phyloP scores from a whole-genome alignment of 2,329 filamentous ascomycete genomes.

The Ceratocystiopsis minuta region DNA sequence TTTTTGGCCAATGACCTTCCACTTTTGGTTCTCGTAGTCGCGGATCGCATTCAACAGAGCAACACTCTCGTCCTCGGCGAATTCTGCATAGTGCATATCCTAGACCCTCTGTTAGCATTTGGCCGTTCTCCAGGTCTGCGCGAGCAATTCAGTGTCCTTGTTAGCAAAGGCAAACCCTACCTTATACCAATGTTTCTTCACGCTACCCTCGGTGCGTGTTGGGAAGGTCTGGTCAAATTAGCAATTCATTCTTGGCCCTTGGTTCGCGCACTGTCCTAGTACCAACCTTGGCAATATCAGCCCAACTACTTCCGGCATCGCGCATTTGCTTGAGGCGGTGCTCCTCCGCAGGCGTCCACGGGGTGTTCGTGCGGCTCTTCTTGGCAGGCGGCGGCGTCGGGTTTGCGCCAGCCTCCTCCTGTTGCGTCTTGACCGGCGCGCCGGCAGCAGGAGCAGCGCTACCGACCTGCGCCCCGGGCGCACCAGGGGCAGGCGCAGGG shows the following conservation, averaged over 20 bases:
- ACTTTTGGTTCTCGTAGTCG: slow-evolving; percentile 96
- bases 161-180: slow-evolving; percentile 25
- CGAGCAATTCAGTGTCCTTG: not conserved
- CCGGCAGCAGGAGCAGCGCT: too few species aligned
- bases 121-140: not conserved
- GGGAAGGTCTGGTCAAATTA: slow-evolving; percentile 55
- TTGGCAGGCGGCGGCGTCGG: slow-evolving; percentile 45
- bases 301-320: slow-evolving; percentile 87
- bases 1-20: slow-evolving; percentile 93
- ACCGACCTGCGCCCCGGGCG: too few species aligned
- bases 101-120: slow-evolving; percentile 17
- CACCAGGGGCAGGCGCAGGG: too few species aligned
- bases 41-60: slow-evolving; percentile 86
- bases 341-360: slow-evolving; percentile 92
- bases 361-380: slow-evolving; percentile 95
- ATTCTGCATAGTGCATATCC: slow-evolving; percentile 99
- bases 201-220: slow-evolving; percentile 81
- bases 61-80: slow-evolving; percentile 83
- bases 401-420: slow-evolving; percentile 17
- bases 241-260: not conserved
- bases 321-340: slow-evolving; percentile 84
- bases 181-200: slow-evolving; percentile 99
- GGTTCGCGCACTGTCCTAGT: too few species aligned
- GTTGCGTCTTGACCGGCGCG: slow-evolving; percentile 6
- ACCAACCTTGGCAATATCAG: slow-evolving; percentile 86